Conservation (phyloP, 208 protist species). For the Leishmania braziliensis region DNA sequence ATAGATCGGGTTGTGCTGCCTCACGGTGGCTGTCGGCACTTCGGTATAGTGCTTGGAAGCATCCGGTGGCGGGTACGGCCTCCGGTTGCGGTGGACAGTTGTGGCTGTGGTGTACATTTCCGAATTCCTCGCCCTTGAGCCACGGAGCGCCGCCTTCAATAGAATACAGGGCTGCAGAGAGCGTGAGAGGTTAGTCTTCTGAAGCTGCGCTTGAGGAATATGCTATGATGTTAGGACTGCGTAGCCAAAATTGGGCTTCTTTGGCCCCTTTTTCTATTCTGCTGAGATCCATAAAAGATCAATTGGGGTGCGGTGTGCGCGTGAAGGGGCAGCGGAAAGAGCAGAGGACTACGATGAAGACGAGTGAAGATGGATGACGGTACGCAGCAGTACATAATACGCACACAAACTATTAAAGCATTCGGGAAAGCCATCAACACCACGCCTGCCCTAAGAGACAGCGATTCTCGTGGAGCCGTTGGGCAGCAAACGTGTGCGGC, state of each 20-base stretch:
- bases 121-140: neutral
- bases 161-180: neutral
- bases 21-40: conserved; percentile 41
- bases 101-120: conserved; percentile 26
- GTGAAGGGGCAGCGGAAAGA: neutral
- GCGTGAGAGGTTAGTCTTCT: neutral
- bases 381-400: neutral
- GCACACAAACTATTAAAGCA: neutral
- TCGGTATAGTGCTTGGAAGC: conserved; percentile 73
- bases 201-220: neutral
- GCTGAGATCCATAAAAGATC: neutral
- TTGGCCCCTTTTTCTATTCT: neutral
- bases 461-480: neutral
- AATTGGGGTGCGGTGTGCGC: neutral
- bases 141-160: neutral
- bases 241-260: neutral
- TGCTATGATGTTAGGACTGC: neutral
- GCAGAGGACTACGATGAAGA: neutral
- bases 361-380: neutral
- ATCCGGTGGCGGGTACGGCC: conserved; percentile 72
- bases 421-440: neutral
- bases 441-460: neutral
- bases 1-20: conserved; percentile 33
- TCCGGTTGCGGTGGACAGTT: conserved; percentile 30
- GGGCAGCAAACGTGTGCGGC: neutral